These are phyloP conservation scores for Botrytis deweyae DNA, from an alignment of 2,329 filamentous ascomycete genomes.

Conservation along the genomic window DNA sequence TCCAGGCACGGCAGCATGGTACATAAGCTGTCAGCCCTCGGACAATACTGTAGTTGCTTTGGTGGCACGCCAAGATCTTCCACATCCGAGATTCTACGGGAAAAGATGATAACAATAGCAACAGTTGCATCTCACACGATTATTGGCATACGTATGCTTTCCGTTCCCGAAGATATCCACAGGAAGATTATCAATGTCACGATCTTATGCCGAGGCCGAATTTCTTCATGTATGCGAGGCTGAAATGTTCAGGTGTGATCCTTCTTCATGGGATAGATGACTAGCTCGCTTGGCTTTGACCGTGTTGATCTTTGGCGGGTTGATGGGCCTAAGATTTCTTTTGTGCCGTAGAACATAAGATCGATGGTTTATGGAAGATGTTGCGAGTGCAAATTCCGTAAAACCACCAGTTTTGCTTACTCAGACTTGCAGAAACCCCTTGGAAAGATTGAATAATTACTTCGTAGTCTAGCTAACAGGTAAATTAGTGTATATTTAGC, in stretches of 20 bases:
- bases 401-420: neutral
- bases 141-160: constrained; percentile 15
- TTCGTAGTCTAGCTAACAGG: neutral
- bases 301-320: neutral
- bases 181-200: neutral
- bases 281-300: neutral
- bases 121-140: neutral
- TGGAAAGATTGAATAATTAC: neutral
- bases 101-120: constrained; percentile 22
- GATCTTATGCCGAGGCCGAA: constrained; percentile 10
- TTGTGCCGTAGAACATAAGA: neutral
- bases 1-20: constrained; percentile 10
- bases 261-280: neutral
- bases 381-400: neutral
- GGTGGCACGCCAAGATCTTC: constrained; percentile 14
- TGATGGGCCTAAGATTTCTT: neutral
- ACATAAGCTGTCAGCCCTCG: constrained; percentile 19
- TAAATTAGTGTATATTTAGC: neutral
- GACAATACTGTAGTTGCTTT: constrained; percentile 18
- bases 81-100: constrained; percentile 1
- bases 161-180: neutral
- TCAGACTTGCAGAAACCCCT: neutral
- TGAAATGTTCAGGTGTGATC: constrained; percentile 17
- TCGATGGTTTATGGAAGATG: neutral
- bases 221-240: neutral